phyloP scores from a whole-genome alignment of 2,329 filamentous ascomycete species.

The Hyphodiscus sp. region DNA sequence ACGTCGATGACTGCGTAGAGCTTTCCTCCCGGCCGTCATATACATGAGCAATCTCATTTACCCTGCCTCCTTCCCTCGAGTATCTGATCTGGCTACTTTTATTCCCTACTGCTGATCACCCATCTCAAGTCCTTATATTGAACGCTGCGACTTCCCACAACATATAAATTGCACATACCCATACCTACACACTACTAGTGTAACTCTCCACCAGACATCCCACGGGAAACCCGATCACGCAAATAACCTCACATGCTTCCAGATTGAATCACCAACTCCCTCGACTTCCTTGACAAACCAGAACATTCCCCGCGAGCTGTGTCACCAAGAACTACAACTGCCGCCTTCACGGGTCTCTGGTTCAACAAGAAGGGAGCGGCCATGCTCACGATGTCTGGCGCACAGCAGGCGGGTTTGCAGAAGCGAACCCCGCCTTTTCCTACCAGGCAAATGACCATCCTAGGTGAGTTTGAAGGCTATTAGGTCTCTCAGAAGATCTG shows the following conservation, averaged over 20 bases:
- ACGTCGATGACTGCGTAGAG: background rate
- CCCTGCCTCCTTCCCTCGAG: background rate
- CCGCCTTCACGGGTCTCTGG: background rate
- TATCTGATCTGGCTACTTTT: background rate
- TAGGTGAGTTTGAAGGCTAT: slow-evolving; percentile 37
- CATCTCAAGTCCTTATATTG: background rate
- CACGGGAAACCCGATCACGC: background rate
- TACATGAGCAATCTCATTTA: slow-evolving; percentile 2
- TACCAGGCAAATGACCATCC: slow-evolving; percentile 43
- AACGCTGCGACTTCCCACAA: background rate
- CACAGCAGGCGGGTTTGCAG: slow-evolving; percentile 25
- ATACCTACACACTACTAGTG: background rate
- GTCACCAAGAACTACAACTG: background rate
- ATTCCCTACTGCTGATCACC: background rate
- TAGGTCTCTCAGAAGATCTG: background rate
- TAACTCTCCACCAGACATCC: background rate
- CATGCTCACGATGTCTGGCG: slow-evolving; percentile 18
- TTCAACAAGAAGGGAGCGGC: slow-evolving; percentile 3
- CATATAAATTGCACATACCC: background rate
- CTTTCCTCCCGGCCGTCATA: slow-evolving; percentile 6
- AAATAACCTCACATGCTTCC: slow-evolving; percentile 18
- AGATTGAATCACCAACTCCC: slow-evolving; percentile 5
- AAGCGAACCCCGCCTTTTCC: slow-evolving; percentile 34
- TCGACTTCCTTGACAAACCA: slow-evolving; percentile 2
- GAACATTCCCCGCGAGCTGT: background rate